These are phyloP conservation scores for Saccharomycopsis capsularis DNA, from an alignment of 805 yeast genomes.

Conservation along the genomic window DNA sequence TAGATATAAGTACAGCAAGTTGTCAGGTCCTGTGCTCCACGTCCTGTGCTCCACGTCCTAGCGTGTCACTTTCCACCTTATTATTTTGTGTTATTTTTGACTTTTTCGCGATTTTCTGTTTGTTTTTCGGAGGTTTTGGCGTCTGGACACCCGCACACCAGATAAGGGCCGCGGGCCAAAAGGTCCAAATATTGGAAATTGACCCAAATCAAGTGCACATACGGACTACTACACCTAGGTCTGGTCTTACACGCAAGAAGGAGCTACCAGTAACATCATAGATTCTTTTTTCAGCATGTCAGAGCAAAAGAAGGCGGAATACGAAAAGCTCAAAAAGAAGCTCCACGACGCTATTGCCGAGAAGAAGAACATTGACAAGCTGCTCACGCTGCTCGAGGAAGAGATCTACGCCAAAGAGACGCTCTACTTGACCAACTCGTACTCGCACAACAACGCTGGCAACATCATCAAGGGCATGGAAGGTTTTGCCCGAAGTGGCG, in stretches of 20 bases:
- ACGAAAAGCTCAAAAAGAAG: conserved; percentile 11
- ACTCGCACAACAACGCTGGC: conserved; percentile 35
- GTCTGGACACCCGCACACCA: background rate
- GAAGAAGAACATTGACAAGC: conserved; percentile 59
- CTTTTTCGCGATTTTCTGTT: too few species aligned
- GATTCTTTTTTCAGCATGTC: too few species aligned
- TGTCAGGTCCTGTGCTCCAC: too few species aligned
- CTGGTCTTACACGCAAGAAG: too few species aligned
- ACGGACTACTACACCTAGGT: too few species aligned
- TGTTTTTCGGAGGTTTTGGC: too few species aligned
- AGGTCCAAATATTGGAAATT: background rate
- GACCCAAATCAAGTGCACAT: too few species aligned
- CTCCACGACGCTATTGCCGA: conserved; percentile 22
- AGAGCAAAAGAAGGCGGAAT: conserved; percentile 19
- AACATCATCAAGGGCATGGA: conserved; percentile 92
- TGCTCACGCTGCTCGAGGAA: conserved; percentile 62
- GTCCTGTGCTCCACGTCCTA: too few species aligned
- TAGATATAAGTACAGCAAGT: too few species aligned
- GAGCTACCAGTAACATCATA: too few species aligned
- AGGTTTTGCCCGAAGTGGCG: conserved; percentile 50
- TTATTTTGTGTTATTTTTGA: too few species aligned
- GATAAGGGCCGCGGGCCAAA: background rate
- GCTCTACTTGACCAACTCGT: conserved; percentile 65
- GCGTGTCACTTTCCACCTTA: too few species aligned
- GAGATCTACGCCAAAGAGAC: conserved; percentile 73